A percentile compares a stretch with the other conserved stretches of the same genome.
Conservation (phyloP, 2,329 filamentous ascomycete genomes). For the Sporothrix schenckii region DNA sequence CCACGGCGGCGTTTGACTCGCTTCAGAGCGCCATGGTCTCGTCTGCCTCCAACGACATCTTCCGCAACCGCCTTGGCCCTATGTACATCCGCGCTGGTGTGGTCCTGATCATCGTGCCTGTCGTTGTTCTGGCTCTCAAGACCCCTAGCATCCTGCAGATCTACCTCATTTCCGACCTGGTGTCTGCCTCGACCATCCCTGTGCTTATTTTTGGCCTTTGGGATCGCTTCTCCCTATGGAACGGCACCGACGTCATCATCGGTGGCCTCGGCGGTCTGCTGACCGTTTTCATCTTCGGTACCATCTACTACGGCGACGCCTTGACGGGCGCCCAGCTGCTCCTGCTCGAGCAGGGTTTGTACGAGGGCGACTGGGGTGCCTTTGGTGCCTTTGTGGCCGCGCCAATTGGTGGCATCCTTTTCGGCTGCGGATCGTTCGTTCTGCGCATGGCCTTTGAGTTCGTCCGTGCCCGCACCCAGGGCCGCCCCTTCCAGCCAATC, state of each 20-base stretch:
- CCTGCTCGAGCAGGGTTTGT: slow-evolving; percentile 72
- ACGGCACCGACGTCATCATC: slow-evolving; percentile 77
- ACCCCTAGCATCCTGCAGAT: slow-evolving; percentile 77
- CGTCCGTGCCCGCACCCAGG: slow-evolving; percentile 58
- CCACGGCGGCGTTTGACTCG: slow-evolving; percentile 77
- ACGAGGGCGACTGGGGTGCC: slow-evolving; percentile 75
- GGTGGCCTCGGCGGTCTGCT: slow-evolving; percentile 77
- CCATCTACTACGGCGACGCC: slow-evolving; percentile 73
- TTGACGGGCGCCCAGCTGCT: slow-evolving; percentile 67
- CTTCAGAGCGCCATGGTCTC: slow-evolving; percentile 80
- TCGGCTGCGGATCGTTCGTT: slow-evolving; percentile 65
- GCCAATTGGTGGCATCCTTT: slow-evolving; percentile 73
- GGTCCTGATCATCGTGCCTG: slow-evolving; percentile 72
- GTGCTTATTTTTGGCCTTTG: slow-evolving; percentile 72
- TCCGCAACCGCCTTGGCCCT: slow-evolving; percentile 77
- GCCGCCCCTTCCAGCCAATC: slow-evolving; percentile 66
- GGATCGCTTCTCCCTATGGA: slow-evolving; percentile 70
- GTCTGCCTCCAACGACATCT: slow-evolving; percentile 81
- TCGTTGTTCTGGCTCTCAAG: slow-evolving; percentile 72
- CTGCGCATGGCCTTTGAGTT: slow-evolving; percentile 64
- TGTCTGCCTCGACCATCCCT: slow-evolving; percentile 75
- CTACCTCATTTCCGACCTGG: slow-evolving; percentile 78
- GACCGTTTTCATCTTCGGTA: slow-evolving; percentile 78
- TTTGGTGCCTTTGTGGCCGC: slow-evolving; percentile 84
- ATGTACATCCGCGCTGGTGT: slow-evolving; percentile 72